Evolutionary conservation across 2,329 filamentous ascomycete genomes (phyloP).

Genomic region (Alternaria brassicae): DNA sequence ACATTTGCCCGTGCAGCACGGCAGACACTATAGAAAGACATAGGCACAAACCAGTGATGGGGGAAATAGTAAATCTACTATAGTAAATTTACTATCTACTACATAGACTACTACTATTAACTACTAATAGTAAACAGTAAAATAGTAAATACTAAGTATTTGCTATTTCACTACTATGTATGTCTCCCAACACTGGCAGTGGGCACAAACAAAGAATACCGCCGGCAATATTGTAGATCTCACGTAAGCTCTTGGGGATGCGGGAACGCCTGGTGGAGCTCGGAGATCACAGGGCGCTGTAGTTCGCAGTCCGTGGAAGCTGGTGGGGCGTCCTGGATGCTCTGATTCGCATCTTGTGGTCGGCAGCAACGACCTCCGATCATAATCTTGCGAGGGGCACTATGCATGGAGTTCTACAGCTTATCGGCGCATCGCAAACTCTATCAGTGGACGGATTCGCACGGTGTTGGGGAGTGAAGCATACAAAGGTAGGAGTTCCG

Average conservation of each 20-base stretch:
- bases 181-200: too few relatives aligned
- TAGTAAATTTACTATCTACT: too few relatives aligned
- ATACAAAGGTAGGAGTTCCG: background rate
- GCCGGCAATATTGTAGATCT: background rate
- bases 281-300: background rate
- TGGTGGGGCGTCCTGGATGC: background rate
- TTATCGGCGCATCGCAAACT: conserved; percentile 15
- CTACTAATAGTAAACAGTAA: too few relatives aligned
- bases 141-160: too few relatives aligned
- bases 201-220: too few relatives aligned
- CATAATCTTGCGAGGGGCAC: background rate
- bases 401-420: background rate
- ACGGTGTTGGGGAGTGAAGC: background rate
- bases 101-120: too few relatives aligned
- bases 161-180: too few relatives aligned
- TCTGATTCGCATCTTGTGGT: conserved; percentile 4
- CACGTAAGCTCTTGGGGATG: background rate
- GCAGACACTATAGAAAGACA: background rate
- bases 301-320: conserved; percentile 9
- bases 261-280: background rate
- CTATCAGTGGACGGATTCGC: background rate
- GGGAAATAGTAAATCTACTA: too few relatives aligned
- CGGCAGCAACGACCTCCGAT: conserved; percentile 16
- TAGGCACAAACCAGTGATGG: background rate
- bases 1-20: conserved; percentile 46